Evolutionary conservation across 2,329 filamentous ascomycete species (phyloP).

Genomic region (Pseudogymnoascus sp.): DNA sequence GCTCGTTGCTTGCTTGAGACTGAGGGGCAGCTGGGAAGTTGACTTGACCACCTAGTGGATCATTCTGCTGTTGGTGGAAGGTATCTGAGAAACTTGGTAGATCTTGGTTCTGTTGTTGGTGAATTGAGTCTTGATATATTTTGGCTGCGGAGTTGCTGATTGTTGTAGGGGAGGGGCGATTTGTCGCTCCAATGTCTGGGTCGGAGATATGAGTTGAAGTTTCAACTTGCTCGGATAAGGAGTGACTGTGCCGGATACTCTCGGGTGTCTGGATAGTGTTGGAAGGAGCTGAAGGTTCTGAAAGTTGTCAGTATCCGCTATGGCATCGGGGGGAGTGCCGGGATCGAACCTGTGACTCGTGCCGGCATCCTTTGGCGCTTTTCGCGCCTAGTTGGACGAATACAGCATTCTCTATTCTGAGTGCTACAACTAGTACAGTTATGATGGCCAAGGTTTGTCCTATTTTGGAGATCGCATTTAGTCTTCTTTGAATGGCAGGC

Average conservation of each 20-base stretch:
- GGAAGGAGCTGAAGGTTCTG: neutral
- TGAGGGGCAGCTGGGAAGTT: neutral
- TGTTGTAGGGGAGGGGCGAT: neutral
- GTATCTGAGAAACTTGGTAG: neutral
- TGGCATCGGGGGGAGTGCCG: neutral
- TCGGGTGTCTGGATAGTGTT: neutral
- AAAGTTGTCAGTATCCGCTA: neutral
- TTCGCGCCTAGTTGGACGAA: neutral
- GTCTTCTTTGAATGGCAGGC: conserved; percentile 31
- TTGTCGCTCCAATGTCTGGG: neutral
- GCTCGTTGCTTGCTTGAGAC: neutral
- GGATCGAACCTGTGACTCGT: neutral
- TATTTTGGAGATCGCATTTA: conserved; percentile 29
- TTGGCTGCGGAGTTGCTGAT: neutral
- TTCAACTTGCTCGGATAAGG: neutral
- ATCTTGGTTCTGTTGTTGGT: neutral
- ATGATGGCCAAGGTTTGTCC: neutral
- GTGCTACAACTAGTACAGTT: conserved; percentile 16
- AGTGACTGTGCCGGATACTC: neutral
- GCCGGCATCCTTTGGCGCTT: neutral
- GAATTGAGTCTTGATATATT: neutral
- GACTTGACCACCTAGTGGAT: neutral
- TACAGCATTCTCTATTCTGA: conserved; percentile 24
- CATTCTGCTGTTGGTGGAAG: neutral
- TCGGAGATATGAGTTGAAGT: neutral